Evolutionary conservation across 768 basidiomycete genomes (phyloP), one percentile per base, ranked within the genome.

Genomic region (Tylopilus intermedius): DNA sequence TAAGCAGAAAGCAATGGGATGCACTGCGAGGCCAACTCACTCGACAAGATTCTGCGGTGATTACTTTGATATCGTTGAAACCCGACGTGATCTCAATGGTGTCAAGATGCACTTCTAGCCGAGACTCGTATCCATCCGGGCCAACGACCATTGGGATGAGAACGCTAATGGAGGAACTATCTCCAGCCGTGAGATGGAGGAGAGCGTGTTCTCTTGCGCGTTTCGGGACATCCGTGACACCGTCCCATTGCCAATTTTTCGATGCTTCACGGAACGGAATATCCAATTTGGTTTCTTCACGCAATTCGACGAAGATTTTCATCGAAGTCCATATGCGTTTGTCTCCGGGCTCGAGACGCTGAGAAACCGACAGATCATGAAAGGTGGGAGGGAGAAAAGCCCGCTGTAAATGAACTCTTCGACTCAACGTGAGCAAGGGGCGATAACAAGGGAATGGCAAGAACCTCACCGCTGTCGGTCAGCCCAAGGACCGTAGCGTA

Each of bases 171-270:
- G 90, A 87, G 10, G 95, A 94, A 38, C 83, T 80, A 56, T 91
- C 86, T 9, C 89, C 90, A 30, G 86, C 82, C 18, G 74, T 76
- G 27, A 94, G 64, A 56, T 85, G 88, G 33, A 97, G 79, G 57
- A 81, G 84, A 32, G 88, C 81, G 33, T 83, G 72, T 67, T 87
- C 84, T 47, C 85, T 77, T 77, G 49, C 76, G 77, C 29, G 75
- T 50, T 79, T 76, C 1, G 78, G 79, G 15, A 77, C 59, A 18
- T 78, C 71, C 6, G 65, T 63, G 30, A 73, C 61, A 30, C 82
- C 84, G 65, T 97, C 95, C 86, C 88, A 97, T 66, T 86, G 82
- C 95, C 95, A 98, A 67, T 97, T 88, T 87, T 98, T 97, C 0
- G 93, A 96, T 1, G 83, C 69, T 69, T 98, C 95, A 9, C 93